phyloP scores from a whole-genome alignment of 2,329 filamentous ascomycete species.

The Colletotrichum paranaense region DNA sequence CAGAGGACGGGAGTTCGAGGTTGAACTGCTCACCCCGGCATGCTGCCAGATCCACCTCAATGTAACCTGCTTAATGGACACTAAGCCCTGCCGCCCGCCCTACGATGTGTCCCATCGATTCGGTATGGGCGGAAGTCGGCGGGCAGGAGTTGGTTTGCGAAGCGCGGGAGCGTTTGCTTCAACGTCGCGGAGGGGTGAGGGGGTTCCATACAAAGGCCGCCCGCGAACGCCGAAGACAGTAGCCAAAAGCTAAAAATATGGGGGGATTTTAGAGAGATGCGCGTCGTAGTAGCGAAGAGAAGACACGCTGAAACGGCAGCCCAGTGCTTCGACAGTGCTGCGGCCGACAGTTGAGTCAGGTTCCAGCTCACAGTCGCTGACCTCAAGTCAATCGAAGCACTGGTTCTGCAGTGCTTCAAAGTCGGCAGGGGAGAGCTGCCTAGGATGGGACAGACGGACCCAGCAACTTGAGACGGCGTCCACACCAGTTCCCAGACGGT shows the following conservation, averaged over 20 bases:
- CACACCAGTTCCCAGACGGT: not conserved
- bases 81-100: constrained; percentile 14
- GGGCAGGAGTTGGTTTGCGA: not conserved
- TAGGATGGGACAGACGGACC: constrained; percentile 24
- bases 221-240: not conserved
- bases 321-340: not conserved
- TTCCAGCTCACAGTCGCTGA: not conserved
- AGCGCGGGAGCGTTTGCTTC: not conserved
- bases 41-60: constrained; percentile 1
- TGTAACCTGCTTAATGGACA: constrained; percentile 13
- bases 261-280: not conserved
- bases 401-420: constrained; percentile 6
- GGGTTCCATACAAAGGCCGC: not conserved
- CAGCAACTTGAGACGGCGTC: constrained; percentile 25
- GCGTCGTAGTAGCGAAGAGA: not conserved
- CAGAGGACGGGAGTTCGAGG: not conserved
- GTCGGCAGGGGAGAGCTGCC: constrained; percentile 18
- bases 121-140: not conserved
- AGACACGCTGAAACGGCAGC: constrained; percentile 14
- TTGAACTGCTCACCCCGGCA: constrained; percentile 6
- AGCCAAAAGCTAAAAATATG: constrained; percentile 27
- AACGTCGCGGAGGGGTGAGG: not conserved
- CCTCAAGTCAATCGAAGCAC: not conserved
- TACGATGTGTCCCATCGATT: not conserved
- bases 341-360: constrained; percentile 10